Base-by-base conservation (phyloP, 208 protist genomes). In the Trypanosoma caninum region DNA sequence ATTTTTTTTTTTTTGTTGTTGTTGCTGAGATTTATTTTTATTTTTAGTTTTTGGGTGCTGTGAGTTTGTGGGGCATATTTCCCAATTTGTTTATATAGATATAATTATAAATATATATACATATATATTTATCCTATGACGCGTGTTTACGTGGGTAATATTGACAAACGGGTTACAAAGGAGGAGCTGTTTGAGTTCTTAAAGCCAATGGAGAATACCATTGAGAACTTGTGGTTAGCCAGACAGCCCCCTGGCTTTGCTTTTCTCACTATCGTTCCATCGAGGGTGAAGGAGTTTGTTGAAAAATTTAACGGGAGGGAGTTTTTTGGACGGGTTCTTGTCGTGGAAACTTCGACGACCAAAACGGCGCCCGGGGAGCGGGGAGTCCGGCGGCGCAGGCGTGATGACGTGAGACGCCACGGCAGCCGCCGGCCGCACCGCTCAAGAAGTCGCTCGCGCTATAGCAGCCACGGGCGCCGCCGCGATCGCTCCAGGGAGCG, bases 141-240 rank as follows among this genome's bases (percentile, higher is more conserved):
- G 48, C 68, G 54, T 37, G 59, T 66, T 20, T 74, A 63, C 46
- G 54, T 65, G n/a, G 68, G 55, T 44, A 74, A 65, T 42, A 65
- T 64, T 45, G 68, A 63, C 31, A 68, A 59, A 44, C 58, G 53
- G 56, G 48, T 44, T n/a, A 65, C 59, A n/a, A 68, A 65, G 28
- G 56, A 74, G 40, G 60, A 74, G 27, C 54, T 66, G 14, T 54
- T 69, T 5, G 55, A 70, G 33, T 70, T 70, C 40, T 47, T 70
- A 28, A 61, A 58, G 47, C 55, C 55, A 38, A 70, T 70, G 64
- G 40, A 63, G 37, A 33, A 70, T 22, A 53, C 41, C 18, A 72
- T 72, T 34, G 58, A 66, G 46, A 51, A 72, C 42, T 61, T 42
- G 13, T 72, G 66, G 66, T 20, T 72, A 31, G 66, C 66, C 7